Percentiles rank a stretch among this genome's conserved stretches.
These are phyloP conservation scores for Gossypium davidsonii DNA, from an alignment of 441 rosid genomes.

Conservation along the genomic window DNA sequence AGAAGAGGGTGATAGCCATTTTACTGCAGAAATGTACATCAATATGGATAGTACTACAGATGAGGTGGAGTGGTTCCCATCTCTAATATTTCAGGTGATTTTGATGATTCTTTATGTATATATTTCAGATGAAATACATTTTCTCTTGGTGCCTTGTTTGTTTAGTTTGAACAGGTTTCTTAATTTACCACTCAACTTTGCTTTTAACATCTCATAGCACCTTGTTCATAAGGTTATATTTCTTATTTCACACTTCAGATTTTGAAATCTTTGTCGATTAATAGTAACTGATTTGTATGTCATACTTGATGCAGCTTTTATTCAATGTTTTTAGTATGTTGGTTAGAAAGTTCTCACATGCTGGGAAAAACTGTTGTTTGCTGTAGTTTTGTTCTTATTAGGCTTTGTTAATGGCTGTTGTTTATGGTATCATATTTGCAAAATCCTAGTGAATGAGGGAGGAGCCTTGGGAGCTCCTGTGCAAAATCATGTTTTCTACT, in stretches of 20 bases:
- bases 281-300: background rate
- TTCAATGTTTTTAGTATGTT: background rate
- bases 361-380: background rate
- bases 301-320: background rate
- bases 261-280: background rate
- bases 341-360: background rate
- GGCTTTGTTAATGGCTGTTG: background rate
- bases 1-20: slow-evolving; percentile 93
- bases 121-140: slow-evolving; percentile 68
- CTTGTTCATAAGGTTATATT: background rate
- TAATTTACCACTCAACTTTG: background rate
- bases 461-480: background rate
- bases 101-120: background rate
- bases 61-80: slow-evolving; percentile 79
- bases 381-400: background rate
- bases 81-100: slow-evolving; percentile 86
- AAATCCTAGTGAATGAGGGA: background rate
- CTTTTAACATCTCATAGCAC: background rate
- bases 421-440: background rate
- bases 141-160: background rate
- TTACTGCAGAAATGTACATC: slow-evolving; percentile 83
- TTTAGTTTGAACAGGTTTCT: background rate
- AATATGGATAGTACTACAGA: slow-evolving; percentile 72
- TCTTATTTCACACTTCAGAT: background rate
- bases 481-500: background rate